These are phyloP conservation scores for Tetracladium setigerum DNA, from an alignment of 495 filamentous ascomycete genomes.

Conservation along the genomic window DNA sequence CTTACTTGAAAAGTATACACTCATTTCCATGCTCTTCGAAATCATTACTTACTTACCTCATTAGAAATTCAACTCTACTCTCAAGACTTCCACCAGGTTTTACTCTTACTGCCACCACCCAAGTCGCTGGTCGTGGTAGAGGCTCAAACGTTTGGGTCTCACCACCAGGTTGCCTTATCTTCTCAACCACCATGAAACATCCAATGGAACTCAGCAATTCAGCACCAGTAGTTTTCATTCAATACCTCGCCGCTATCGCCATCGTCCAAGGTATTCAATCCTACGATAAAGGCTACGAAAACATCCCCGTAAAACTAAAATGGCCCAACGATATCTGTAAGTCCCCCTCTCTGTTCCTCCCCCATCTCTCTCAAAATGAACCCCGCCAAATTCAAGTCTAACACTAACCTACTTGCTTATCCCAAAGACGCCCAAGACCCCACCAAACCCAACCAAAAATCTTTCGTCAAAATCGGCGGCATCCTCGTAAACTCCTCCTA, in stretches of 20 bases:
- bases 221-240: conserved; percentile 87
- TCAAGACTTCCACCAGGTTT: conserved; percentile 72
- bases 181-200: conserved; percentile 81
- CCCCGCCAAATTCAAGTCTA: background rate
- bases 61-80: conserved; percentile 70
- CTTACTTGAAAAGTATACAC: conserved; percentile 75
- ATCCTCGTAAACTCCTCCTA: conserved; percentile 90
- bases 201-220: conserved; percentile 56
- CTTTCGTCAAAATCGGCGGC: conserved; percentile 87
- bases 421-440: conserved; percentile 68
- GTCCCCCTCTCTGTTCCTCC: conserved; percentile 7
- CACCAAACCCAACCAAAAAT: conserved; percentile 43
- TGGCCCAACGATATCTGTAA: conserved; percentile 93
- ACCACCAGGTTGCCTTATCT: conserved; percentile 76
- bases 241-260: conserved; percentile 89
- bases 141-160: conserved; percentile 95
- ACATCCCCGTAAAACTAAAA: conserved; percentile 78
- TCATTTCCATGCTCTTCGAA: conserved; percentile 6
- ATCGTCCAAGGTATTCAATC: conserved; percentile 76
- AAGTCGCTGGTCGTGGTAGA: conserved; percentile 85
- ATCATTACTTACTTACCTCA: conserved; percentile 17
- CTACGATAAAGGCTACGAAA: conserved; percentile 68
- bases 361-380: background rate
- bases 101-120: conserved; percentile 84
- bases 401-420: no score